Evolutionary conservation across 345 rosid species (phyloP).

Genomic region (Nasturtium officinale): DNA sequence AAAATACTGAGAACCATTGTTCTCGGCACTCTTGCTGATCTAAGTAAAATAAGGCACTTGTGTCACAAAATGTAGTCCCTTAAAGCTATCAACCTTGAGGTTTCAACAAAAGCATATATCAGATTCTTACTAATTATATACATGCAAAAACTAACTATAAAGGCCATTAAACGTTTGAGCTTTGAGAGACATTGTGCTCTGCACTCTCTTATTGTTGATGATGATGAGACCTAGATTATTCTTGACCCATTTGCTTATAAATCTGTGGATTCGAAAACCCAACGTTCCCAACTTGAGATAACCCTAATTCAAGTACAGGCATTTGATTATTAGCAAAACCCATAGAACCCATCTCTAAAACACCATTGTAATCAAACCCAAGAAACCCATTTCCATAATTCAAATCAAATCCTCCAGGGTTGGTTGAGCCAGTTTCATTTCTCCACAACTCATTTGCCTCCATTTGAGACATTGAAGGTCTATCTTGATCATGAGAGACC

Average conservation of each 20-base stretch:
- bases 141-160: constrained; percentile 21
- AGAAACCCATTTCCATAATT: constrained; percentile 22
- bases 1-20: not conserved
- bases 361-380: constrained; percentile 19
- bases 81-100: constrained; percentile 15
- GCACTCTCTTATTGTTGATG: not conserved
- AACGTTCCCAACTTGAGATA: constrained; percentile 4
- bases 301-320: constrained; percentile 5
- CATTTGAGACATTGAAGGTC: not conserved
- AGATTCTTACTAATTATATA: not conserved
- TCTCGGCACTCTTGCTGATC: not conserved
- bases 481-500: not conserved
- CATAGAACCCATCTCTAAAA: constrained; percentile 22
- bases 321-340: constrained; percentile 4
- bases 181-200: constrained; percentile 19
- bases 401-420: constrained; percentile 7
- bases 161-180: constrained; percentile 6
- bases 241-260: constrained; percentile 13
- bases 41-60: not conserved
- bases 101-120: constrained; percentile 26
- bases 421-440: not conserved
- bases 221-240: constrained; percentile 1
- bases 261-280: constrained; percentile 16
- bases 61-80: constrained; percentile 8
- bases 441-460: constrained; percentile 2